Evolutionary conservation across 1,284 basidiomycete genomes (phyloP).

Genomic region (Sutorius eximius): DNA sequence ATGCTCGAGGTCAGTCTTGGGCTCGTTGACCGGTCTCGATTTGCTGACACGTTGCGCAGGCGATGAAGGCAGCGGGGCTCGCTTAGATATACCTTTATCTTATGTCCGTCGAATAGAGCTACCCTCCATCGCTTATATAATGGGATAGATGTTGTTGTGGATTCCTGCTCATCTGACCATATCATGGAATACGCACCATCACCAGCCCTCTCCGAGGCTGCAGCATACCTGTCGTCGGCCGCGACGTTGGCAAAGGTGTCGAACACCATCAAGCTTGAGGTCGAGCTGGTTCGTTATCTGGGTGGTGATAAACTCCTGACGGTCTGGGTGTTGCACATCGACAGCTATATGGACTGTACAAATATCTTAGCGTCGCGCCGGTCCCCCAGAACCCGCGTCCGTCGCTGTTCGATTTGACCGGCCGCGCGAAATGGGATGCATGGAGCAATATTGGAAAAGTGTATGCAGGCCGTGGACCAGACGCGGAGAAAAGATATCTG

Average conservation of each 20-base stretch:
- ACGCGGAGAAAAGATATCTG: conserved; percentile 65
- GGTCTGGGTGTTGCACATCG: conserved; percentile 24
- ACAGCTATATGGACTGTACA: conserved; percentile 88
- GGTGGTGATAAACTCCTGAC: conserved; percentile 31
- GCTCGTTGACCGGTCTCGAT: neutral
- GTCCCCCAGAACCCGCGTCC: conserved; percentile 63
- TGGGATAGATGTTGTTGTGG: conserved; percentile 15
- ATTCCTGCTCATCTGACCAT: neutral
- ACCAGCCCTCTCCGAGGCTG: conserved; percentile 57
- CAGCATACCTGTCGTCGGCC: conserved; percentile 59
- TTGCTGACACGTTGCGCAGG: conserved; percentile 41
- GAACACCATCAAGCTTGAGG: conserved; percentile 71
- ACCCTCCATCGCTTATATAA: conserved; percentile 31
- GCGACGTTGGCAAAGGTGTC: conserved; percentile 54
- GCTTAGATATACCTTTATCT: conserved; percentile 46
- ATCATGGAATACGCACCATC: conserved; percentile 44
- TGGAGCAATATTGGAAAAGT: conserved; percentile 61
- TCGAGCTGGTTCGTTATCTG: conserved; percentile 39
- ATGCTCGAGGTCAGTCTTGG: conserved; percentile 73
- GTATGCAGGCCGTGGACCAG: conserved; percentile 43
- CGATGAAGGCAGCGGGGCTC: conserved; percentile 84
- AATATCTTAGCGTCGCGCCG: conserved; percentile 63
- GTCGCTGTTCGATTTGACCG: conserved; percentile 78
- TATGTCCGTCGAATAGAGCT: conserved; percentile 1
- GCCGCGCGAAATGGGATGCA: conserved; percentile 87